Base-by-base conservation (phyloP, 345 rosid species). In the Chamaenerion angustifolium region DNA sequence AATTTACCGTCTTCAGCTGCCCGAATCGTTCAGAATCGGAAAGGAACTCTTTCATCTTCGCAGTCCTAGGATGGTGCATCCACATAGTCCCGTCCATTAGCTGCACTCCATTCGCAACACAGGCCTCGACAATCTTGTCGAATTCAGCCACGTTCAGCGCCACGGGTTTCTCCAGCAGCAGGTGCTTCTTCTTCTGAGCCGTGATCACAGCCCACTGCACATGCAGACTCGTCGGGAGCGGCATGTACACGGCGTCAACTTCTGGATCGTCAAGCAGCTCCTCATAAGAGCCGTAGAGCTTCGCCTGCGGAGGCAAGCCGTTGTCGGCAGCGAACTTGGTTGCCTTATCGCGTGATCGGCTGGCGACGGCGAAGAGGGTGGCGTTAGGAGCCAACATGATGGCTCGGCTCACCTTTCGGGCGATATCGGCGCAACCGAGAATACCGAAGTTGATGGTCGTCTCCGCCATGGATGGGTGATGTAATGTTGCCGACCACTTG, bases 81-180 rank as follows among this genome's bases (percentile, higher is more conserved):
- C 94, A 83, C 92, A 79, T 80, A 46, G 94, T 79, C 5, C 94
- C 95, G 48, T 89, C 95, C 95, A 85, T 81, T 51, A 85, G 46
- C 78, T 85, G 95, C 16, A 85, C 70, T 15, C 77, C 80, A 19
- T 73, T 76, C 46, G 64, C 73, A 3, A 75, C 83, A 45, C 98
- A 83, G 15, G 82, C 86, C 60, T 61, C 71, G 25, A 60, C 19
- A 42, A 89, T 83, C 60, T 43, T 42, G 27, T 85, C 98, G 18
- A 89, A 74, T 56, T 85, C 86, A 2, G 52, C 61, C 4, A 62
- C 81, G 48, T 65, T 76, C 6, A 74, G 7, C 0, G 76, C 95
- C 35, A 85, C 76, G 1, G 94, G 98, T 69, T 85, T 89, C 73
- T 89, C 94, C 65, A 79, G 54, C 35, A 89, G 65, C 21, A 89